Percentiles rank a stretch among this genome's conserved stretches.
These are phyloP conservation scores for Coemansia sp. DNA, from an alignment of 192 early-diverging fungal species.

Conservation along the genomic window DNA sequence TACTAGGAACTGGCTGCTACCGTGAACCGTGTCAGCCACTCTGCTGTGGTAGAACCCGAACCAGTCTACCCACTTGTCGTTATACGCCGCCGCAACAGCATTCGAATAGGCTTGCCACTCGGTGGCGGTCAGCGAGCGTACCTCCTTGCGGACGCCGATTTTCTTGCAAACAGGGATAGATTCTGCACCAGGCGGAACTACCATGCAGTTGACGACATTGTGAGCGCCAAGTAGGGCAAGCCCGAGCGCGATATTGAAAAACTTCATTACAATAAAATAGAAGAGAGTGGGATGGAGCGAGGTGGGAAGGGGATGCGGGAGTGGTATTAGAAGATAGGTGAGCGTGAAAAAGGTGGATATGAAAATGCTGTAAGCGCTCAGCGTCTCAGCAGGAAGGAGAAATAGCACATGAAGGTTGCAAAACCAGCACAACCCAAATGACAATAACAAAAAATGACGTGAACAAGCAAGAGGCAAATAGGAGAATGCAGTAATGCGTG, in stretches of 20 bases:
- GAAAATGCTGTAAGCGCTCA: constrained; percentile 8
- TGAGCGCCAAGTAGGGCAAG: constrained; percentile 15
- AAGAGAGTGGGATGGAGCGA: neutral
- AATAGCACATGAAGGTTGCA: neutral
- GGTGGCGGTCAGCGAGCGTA: constrained; percentile 34
- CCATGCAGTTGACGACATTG: constrained; percentile 7
- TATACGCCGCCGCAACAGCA: constrained; percentile 27
- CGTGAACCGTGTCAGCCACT: constrained; percentile 30
- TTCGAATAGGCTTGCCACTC: constrained; percentile 44
- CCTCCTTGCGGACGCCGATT: constrained; percentile 45
- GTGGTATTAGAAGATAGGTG: neutral
- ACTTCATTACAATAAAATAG: constrained; percentile 26
- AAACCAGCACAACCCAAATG: constrained; percentile 9
- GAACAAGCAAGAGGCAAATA: neutral
- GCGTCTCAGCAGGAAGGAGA: neutral
- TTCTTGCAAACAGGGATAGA: constrained; percentile 19
- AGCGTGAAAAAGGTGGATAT: neutral
- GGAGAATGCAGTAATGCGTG: neutral
- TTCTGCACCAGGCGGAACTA: constrained; percentile 33
- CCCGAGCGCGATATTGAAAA: constrained; percentile 24
- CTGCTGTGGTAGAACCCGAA: constrained; percentile 44
- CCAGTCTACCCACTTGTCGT: constrained; percentile 47
- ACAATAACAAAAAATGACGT: constrained; percentile 1
- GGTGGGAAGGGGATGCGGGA: neutral
- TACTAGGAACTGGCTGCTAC: constrained; percentile 46